Percentiles rank a stretch among this genome's conserved stretches.
Evolutionary conservation across 2,329 filamentous ascomycete genomes (phyloP).

Genomic region (Hirsutella thompsonii): DNA sequence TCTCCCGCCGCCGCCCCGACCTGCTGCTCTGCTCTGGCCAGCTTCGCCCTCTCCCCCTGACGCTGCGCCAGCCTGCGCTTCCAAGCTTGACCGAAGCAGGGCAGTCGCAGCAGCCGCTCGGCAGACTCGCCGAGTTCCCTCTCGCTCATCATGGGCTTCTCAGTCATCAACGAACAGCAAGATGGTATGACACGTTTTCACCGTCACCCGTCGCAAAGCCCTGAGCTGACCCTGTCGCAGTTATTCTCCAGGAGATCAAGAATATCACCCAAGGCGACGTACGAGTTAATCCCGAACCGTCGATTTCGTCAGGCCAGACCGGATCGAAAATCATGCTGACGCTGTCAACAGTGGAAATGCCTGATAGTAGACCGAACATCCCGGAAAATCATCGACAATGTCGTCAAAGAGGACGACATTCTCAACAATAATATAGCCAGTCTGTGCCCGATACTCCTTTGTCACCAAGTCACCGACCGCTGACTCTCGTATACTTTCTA

Average conservation of each 20-base stretch:
- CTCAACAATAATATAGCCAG: conserved; percentile 94
- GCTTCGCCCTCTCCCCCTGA: too few species aligned
- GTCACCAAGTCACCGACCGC: background rate
- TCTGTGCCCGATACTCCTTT: conserved; percentile 31
- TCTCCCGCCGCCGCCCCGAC: too few species aligned
- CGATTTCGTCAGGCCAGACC: background rate
- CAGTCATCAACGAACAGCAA: conserved; percentile 73
- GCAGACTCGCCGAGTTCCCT: conserved; percentile 2
- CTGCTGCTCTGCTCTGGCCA: background rate
- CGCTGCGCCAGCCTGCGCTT: background rate
- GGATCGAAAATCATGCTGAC: background rate
- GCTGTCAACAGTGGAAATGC: conserved; percentile 72
- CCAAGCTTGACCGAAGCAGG: conserved; percentile 7
- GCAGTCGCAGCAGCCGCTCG: conserved; percentile 7
- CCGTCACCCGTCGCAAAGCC: background rate
- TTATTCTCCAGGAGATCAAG: conserved; percentile 42
- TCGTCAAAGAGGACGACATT: conserved; percentile 89
- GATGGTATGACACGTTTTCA: conserved; percentile 16
- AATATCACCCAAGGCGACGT: conserved; percentile 73
- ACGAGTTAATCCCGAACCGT: conserved; percentile 17
- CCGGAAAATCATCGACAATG: conserved; percentile 79
- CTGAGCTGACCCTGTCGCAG: conserved; percentile 9
- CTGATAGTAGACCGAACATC: conserved; percentile 77
- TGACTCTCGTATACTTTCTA: background rate
- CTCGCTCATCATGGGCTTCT: conserved; percentile 60